Conservation (phyloP, 2,329 filamentous ascomycete genomes). For the Colletotrichum zoysiae region DNA sequence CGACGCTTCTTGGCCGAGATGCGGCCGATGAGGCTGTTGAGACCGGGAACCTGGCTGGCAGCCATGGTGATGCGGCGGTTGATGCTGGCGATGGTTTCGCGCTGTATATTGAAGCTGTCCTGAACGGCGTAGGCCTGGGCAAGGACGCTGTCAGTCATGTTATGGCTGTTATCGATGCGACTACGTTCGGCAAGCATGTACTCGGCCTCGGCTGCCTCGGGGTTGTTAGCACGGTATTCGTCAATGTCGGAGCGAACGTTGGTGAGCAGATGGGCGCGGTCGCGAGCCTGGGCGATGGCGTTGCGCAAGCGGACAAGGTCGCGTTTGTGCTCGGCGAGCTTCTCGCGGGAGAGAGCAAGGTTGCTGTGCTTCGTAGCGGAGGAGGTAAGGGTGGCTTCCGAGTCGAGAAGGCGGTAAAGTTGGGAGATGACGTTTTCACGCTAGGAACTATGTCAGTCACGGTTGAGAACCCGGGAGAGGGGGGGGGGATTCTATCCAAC, state of each 20-base stretch:
- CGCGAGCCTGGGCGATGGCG: constrained; percentile 81
- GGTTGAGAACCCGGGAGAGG: not conserved
- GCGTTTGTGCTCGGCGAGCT: constrained; percentile 86
- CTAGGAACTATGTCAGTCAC: constrained; percentile 58
- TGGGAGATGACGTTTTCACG: constrained; percentile 85
- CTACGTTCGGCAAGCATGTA: constrained; percentile 95
- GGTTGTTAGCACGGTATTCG: constrained; percentile 86
- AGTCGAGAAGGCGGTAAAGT: constrained; percentile 90
- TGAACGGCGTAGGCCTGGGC: constrained; percentile 97
- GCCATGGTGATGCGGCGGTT: constrained; percentile 91
- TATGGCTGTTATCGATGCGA: constrained; percentile 89
- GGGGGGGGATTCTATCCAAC: constrained; percentile 13
- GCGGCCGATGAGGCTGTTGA: constrained; percentile 90
- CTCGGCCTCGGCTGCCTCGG: constrained; percentile 87
- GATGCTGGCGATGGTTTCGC: constrained; percentile 88
- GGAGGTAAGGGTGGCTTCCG: constrained; percentile 85
- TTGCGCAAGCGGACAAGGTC: constrained; percentile 83
- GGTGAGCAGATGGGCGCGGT: constrained; percentile 89
- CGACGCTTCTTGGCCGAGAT: constrained; percentile 96
- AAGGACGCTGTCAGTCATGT: constrained; percentile 88
- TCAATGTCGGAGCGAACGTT: constrained; percentile 94
- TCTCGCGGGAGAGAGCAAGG: constrained; percentile 89
- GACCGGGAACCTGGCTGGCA: constrained; percentile 90
- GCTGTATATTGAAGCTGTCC: constrained; percentile 87
- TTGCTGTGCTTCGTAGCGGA: constrained; percentile 99